Evolutionary conservation across 129 eudicot species (phyloP).

Genomic region (Saussurea involucrata): DNA sequence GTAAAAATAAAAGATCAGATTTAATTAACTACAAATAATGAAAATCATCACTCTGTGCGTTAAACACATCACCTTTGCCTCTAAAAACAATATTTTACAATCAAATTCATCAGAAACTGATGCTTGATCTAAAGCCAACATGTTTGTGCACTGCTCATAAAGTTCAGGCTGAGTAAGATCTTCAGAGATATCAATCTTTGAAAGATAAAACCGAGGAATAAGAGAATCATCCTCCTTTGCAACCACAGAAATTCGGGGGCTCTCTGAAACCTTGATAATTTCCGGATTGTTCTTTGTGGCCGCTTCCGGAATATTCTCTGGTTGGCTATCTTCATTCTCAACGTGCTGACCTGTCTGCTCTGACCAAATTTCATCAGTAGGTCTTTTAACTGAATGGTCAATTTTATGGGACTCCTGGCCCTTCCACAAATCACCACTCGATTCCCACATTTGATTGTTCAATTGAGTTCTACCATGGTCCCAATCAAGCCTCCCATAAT

Average conservation of each 20-base stretch:
- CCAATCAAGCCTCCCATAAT: conserved; percentile 61
- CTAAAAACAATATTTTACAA: conserved; percentile 42
- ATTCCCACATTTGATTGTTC: conserved; percentile 50
- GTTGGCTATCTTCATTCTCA: conserved; percentile 33
- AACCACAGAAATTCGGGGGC: conserved; percentile 1
- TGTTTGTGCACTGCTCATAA: conserved; percentile 47
- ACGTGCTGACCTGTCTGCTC: conserved; percentile 36
- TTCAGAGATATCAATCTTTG: conserved; percentile 70
- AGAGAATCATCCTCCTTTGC: conserved; percentile 38
- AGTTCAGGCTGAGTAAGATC: conserved; percentile 69
- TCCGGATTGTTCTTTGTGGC: conserved; percentile 19
- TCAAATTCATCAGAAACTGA: conserved; percentile 34
- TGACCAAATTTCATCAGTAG: conserved; percentile 36
- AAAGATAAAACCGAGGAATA: conserved; percentile 48
- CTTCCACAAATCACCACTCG: conserved; percentile 53
- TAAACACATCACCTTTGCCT: conserved; percentile 43
- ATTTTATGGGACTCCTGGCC: conserved; percentile 42
- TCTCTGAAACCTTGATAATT: conserved; percentile 26
- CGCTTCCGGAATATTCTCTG: conserved; percentile 27
- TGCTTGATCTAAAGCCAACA: conserved; percentile 39
- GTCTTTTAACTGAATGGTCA: conserved; percentile 25
- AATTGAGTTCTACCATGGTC: conserved; percentile 42
- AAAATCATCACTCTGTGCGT: not conserved
- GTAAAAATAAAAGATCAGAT: conserved; percentile 7
- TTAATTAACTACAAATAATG: not conserved